These are phyloP conservation scores for Fistulifera solaris DNA, from an alignment of 108 stramenopile species.

Conservation along the genomic window DNA sequence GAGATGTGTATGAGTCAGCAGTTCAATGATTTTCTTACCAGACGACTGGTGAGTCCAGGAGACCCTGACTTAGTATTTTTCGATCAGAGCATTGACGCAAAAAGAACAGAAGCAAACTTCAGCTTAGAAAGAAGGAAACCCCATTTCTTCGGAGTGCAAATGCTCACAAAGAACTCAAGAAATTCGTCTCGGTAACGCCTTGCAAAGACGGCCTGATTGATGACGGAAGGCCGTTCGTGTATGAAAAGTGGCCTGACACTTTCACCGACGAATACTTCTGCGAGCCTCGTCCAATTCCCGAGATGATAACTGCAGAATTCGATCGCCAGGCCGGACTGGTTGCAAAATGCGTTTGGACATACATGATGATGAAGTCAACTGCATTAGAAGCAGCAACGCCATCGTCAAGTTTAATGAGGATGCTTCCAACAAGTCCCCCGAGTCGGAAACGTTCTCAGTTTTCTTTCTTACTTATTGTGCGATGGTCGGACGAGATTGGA, in stretches of 20 bases:
- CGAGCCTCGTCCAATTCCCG: constrained; percentile 66
- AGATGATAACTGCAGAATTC: constrained; percentile 77
- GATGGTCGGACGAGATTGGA: constrained; percentile 62
- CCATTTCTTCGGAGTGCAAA: constrained; percentile 71
- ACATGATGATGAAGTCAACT: constrained; percentile 8
- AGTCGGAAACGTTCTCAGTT: constrained; percentile 63
- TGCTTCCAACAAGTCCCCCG: constrained; percentile 46
- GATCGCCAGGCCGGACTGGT: constrained; percentile 66
- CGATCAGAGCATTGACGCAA: constrained; percentile 82
- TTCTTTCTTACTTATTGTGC: constrained; percentile 71
- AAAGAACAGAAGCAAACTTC: constrained; percentile 64
- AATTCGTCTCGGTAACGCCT: constrained; percentile 63
- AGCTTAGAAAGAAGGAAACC: constrained; percentile 67
- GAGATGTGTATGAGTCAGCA: constrained; percentile 71
- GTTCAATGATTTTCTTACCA: constrained; percentile 84
- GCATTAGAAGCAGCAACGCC: too few relatives aligned
- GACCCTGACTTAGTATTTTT: constrained; percentile 80
- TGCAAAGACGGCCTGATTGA: constrained; percentile 16
- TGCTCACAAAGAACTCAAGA: constrained; percentile 67
- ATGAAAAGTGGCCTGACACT: constrained; percentile 67
- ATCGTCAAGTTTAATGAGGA: constrained; percentile 17
- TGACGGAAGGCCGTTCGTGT: constrained; percentile 29
- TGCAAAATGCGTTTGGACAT: constrained; percentile 31
- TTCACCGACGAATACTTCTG: constrained; percentile 52
- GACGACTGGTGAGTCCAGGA: constrained; percentile 72